These are phyloP conservation scores for Aureobasidium sp. DNA, from an alignment of 2,329 filamentous ascomycete genomes.

Conservation along the genomic window DNA sequence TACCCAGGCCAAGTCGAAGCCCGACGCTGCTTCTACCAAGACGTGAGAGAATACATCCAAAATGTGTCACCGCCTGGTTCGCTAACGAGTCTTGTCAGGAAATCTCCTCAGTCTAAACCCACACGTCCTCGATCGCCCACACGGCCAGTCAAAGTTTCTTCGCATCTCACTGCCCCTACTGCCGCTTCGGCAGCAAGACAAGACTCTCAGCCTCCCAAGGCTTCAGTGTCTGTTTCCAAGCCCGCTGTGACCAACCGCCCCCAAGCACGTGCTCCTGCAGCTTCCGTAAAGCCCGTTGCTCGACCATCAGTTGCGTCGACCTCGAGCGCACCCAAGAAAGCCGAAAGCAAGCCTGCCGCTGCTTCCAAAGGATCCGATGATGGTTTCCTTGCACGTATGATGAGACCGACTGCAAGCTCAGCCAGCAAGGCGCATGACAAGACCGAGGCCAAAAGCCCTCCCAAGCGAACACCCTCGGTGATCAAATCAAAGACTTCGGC, in stretches of 20 bases:
- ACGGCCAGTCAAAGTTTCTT: constrained; percentile 56
- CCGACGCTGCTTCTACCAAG: constrained; percentile 26
- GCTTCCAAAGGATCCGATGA: constrained; percentile 55
- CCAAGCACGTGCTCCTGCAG: constrained; percentile 15
- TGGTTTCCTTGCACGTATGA: constrained; percentile 72
- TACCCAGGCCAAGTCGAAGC: constrained; percentile 21
- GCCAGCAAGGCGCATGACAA: constrained; percentile 62
- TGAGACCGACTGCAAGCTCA: constrained; percentile 64
- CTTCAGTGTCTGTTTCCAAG: constrained; percentile 11
- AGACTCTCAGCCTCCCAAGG: constrained; percentile 23
- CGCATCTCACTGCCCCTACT: constrained; percentile 61
- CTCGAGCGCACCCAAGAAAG: constrained; percentile 37
- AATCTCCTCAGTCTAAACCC: constrained; percentile 20
- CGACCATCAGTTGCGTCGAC: constrained; percentile 28
- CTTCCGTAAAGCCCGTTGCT: constrained; percentile 25
- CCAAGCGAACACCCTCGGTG: constrained; percentile 8
- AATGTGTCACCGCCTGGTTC: not conserved
- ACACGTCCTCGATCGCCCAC: constrained; percentile 59
- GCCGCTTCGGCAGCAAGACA: constrained; percentile 60
- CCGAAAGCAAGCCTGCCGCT: constrained; percentile 38
- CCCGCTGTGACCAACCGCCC: constrained; percentile 18
- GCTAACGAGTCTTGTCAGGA: not conserved
- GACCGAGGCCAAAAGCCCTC: constrained; percentile 27
- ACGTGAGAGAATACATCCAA: constrained; percentile 17
- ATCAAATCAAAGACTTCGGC: not conserved